Conservation (phyloP, 179 eudicot genomes). For the Silene coronaria region DNA sequence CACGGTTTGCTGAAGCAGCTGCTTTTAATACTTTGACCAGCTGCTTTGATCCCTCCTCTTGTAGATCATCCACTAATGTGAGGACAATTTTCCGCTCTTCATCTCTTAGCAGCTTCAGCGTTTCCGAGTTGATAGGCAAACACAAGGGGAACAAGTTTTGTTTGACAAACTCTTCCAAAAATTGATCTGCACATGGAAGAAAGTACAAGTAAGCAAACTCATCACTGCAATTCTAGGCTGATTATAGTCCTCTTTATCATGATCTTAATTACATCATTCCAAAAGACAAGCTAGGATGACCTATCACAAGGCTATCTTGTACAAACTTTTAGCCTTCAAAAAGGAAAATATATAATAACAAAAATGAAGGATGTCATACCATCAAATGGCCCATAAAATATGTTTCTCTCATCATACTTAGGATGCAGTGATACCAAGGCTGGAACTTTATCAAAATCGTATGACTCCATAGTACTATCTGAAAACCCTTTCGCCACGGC, state of each 20-base stretch:
- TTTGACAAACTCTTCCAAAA: conserved; percentile 70
- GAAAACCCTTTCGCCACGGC: conserved; percentile 86
- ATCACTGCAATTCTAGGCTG: too few relatives aligned
- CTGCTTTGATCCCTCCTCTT: conserved; percentile 48
- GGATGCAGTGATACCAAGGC: conserved; percentile 72
- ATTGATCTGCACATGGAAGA: conserved; percentile 46
- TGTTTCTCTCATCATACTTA: conserved; percentile 51
- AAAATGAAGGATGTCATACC: conserved; percentile 39
- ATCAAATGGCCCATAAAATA: conserved; percentile 92
- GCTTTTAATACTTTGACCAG: conserved; percentile 62
- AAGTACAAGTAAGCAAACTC: conserved; percentile 10
- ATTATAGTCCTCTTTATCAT: not conserved
- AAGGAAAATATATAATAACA: not conserved
- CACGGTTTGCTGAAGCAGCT: conserved; percentile 95
- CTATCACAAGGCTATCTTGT: not conserved
- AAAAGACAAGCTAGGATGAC: not conserved
- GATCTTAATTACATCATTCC: not conserved
- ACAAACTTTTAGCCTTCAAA: not conserved
- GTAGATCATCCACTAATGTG: conserved; percentile 63
- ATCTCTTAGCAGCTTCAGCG: conserved; percentile 58
- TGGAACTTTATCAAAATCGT: conserved; percentile 89
- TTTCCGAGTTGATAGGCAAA: conserved; percentile 60
- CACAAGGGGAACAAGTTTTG: conserved; percentile 70
- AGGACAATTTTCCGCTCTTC: conserved; percentile 77
- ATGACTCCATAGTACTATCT: conserved; percentile 55